Conservation (phyloP, 139 green algal genomes). For the Closterium sp. region DNA sequence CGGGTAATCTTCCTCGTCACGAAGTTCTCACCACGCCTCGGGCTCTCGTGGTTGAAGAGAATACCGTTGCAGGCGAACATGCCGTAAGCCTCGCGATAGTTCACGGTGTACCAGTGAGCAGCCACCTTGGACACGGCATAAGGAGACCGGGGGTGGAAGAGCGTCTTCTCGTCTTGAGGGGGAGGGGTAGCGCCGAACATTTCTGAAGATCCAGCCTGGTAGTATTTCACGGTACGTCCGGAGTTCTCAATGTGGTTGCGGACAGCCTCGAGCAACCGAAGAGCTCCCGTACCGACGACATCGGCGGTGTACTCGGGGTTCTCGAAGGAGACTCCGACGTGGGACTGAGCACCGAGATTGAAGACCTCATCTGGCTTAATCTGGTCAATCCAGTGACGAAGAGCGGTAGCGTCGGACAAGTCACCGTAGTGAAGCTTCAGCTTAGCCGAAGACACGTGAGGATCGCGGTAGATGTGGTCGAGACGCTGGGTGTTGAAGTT, state of each 20-base stretch:
- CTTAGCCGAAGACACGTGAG: constrained; percentile 25
- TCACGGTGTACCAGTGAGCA: constrained; percentile 69
- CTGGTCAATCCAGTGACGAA: constrained; percentile 50
- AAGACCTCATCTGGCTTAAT: constrained; percentile 73
- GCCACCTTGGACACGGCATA: constrained; percentile 78
- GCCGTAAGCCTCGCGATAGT: constrained; percentile 76
- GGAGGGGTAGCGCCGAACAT: constrained; percentile 75
- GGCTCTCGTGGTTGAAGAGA: constrained; percentile 83
- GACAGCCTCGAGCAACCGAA: constrained; percentile 73
- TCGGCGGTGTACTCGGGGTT: constrained; percentile 72
- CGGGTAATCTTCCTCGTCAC: constrained; percentile 73
- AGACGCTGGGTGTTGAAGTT: constrained; percentile 67
- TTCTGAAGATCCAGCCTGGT: constrained; percentile 78
- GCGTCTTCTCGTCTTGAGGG: constrained; percentile 68
- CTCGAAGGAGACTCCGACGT: constrained; percentile 76
- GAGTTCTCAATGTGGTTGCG: constrained; percentile 53
- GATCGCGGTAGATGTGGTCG: constrained; percentile 60
- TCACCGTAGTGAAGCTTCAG: constrained; percentile 65
- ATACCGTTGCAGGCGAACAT: constrained; percentile 79
- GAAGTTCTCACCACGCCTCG: constrained; percentile 74
- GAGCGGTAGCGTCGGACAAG: constrained; percentile 58
- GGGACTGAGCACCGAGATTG: constrained; percentile 72
- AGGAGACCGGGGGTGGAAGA: constrained; percentile 74
- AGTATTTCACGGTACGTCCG: constrained; percentile 56
- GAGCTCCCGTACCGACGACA: constrained; percentile 53